Evolutionary conservation across 805 yeast species (phyloP).

Genomic region (Cyberlindnera samutprakarnensis): DNA sequence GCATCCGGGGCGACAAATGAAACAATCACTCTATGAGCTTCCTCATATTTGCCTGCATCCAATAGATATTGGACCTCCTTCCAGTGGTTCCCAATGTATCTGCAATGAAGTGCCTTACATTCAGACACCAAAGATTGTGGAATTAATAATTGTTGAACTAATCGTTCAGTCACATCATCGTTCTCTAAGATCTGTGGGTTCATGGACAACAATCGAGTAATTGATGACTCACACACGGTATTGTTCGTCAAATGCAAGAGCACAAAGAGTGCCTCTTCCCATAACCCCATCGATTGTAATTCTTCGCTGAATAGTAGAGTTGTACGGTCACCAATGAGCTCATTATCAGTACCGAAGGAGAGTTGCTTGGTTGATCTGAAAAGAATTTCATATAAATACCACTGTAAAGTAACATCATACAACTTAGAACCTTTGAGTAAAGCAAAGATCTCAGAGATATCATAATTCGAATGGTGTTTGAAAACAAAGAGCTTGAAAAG

Average conservation of each 20-base stretch:
- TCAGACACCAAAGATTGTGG: constrained; percentile 44
- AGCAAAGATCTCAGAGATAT: constrained; percentile 11
- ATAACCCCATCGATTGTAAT: constrained; percentile 37
- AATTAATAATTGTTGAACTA: constrained; percentile 35
- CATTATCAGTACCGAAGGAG: constrained; percentile 15
- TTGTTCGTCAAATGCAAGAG: constrained; percentile 50
- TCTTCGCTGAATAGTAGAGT: constrained; percentile 42
- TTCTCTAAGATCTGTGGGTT: constrained; percentile 19
- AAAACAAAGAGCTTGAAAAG: constrained; percentile 25
- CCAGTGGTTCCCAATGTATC: constrained; percentile 41
- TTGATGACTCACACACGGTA: constrained; percentile 30
- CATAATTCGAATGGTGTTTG: constrained; percentile 13
- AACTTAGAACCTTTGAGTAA: constrained; percentile 8
- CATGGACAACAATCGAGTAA: constrained; percentile 25
- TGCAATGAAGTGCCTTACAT: constrained; percentile 53
- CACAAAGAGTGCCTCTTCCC: constrained; percentile 57
- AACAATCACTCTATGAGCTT: constrained; percentile 56
- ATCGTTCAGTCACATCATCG: constrained; percentile 22
- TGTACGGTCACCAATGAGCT: constrained; percentile 28
- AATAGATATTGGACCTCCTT: constrained; percentile 56
- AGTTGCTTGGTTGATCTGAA: constrained; percentile 24
- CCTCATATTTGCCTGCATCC: constrained; percentile 48
- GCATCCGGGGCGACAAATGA: constrained; percentile 64
- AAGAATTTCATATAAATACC: constrained; percentile 46
- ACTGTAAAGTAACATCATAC: constrained; percentile 35